These are phyloP conservation scores for Mycena venus DNA, from an alignment of 768 basidiomycete genomes.

Conservation along the genomic window DNA sequence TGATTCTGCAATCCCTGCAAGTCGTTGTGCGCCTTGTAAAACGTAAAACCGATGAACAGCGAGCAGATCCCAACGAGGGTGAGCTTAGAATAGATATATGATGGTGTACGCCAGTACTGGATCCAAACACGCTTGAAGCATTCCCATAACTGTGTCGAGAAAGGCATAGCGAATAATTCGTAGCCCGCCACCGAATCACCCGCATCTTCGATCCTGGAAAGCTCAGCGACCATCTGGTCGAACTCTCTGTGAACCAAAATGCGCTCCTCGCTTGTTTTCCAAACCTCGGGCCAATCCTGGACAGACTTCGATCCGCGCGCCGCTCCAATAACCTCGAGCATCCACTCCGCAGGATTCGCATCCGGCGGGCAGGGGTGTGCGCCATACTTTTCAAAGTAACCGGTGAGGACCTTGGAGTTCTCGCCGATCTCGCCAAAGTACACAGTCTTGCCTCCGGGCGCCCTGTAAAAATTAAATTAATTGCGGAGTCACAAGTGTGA, in stretches of 20 bases:
- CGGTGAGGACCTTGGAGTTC: conserved; percentile 62
- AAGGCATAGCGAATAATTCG: conserved; percentile 39
- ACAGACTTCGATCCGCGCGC: conserved; percentile 52
- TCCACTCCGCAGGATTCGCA: conserved; percentile 73
- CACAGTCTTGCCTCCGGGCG: conserved; percentile 66
- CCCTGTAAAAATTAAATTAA: conserved; percentile 46
- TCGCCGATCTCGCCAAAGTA: conserved; percentile 73
- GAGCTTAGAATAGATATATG: conserved; percentile 42
- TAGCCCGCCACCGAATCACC: conserved; percentile 30
- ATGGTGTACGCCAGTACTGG: conserved; percentile 44
- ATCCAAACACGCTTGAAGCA: conserved; percentile 43
- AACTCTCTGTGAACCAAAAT: conserved; percentile 53
- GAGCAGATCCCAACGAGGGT: conserved; percentile 15
- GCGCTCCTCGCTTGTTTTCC: conserved; percentile 55
- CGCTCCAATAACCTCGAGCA: conserved; percentile 60
- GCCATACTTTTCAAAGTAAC: conserved; percentile 74
- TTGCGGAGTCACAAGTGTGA: background rate
- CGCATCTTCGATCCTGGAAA: conserved; percentile 27
- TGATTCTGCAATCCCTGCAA: conserved; percentile 45
- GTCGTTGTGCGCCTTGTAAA: conserved; percentile 42
- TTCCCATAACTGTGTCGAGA: conserved; percentile 37
- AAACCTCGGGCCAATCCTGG: conserved; percentile 57
- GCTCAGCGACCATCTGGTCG: conserved; percentile 33
- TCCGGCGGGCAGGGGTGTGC: conserved; percentile 62
- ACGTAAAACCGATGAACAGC: conserved; percentile 48